Evolutionary conservation across 306 rosid genomes (phyloP).

Genomic region (Begonia peltatifolia): DNA sequence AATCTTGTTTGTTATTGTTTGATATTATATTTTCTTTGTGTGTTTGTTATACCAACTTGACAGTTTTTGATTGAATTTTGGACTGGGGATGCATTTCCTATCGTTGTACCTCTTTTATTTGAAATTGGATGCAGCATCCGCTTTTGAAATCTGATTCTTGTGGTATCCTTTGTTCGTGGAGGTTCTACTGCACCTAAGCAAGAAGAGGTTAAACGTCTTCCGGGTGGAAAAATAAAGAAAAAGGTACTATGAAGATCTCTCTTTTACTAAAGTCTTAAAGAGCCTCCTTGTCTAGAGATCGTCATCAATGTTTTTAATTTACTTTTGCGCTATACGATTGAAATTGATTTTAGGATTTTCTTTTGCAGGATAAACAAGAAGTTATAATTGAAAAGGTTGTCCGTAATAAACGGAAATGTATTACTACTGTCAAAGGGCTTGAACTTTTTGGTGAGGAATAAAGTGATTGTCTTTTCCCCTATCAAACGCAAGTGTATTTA

Average conservation of each 20-base stretch:
- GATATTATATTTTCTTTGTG: too few species aligned
- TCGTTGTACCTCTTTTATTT: too few species aligned
- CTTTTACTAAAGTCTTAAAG: neutral
- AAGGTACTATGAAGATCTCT: conserved; percentile 27
- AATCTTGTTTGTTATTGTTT: too few species aligned
- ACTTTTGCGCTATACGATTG: neutral
- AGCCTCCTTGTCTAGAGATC: neutral
- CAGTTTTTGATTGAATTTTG: too few species aligned
- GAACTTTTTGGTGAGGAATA: conserved; percentile 80
- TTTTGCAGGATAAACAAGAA: conserved; percentile 81
- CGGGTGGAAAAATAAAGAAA: conserved; percentile 99
- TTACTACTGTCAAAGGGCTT: conserved; percentile 91
- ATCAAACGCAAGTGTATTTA: neutral
- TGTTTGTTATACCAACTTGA: too few species aligned
- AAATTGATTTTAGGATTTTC: conserved; percentile 3
- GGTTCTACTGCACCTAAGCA: conserved; percentile 45
- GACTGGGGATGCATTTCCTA: too few species aligned
- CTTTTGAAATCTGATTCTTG: too few species aligned
- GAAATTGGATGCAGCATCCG: too few species aligned
- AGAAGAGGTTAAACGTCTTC: conserved; percentile 92
- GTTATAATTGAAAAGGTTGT: conserved; percentile 79
- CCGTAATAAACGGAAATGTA: conserved; percentile 87
- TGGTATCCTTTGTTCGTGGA: conserved; percentile 2
- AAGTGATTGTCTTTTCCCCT: neutral
- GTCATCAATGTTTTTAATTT: neutral